These are phyloP conservation scores for Paecilomyces niveus DNA, from an alignment of 2,329 filamentous ascomycete species.

Conservation along the genomic window DNA sequence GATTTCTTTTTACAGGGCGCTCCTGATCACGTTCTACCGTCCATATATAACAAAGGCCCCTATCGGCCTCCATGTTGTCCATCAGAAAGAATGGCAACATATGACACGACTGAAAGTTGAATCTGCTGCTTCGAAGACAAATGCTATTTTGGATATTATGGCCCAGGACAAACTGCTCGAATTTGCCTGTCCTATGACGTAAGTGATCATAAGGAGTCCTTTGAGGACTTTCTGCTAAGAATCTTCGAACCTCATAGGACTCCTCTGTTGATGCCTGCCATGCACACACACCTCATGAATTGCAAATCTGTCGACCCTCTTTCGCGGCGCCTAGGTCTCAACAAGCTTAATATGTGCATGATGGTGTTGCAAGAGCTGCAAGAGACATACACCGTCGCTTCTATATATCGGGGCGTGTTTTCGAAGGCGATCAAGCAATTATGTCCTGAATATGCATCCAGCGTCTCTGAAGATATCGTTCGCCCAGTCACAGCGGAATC, in stretches of 20 bases:
- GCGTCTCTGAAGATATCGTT: neutral
- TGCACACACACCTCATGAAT: conserved; percentile 24
- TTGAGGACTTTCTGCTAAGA: neutral
- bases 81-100: conserved; percentile 14
- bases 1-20: conserved; percentile 13
- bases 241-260: conserved; percentile 7
- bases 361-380: conserved; percentile 24
- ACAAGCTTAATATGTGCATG: conserved; percentile 26
- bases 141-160: conserved; percentile 19
- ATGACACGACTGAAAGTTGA: conserved; percentile 15
- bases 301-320: conserved; percentile 17
- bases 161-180: conserved; percentile 15
- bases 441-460: conserved; percentile 7
- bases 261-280: conserved; percentile 22
- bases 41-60: conserved; percentile 15
- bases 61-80: conserved; percentile 7
- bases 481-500: neutral
- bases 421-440: conserved; percentile 17
- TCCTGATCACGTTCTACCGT: conserved; percentile 23
- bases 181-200: conserved; percentile 21
- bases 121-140: conserved; percentile 19
- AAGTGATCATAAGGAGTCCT: conserved; percentile 2
- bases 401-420: conserved; percentile 20
- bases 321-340: conserved; percentile 18
- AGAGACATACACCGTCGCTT: conserved; percentile 20